A percentile compares a stretch with the other conserved stretches of the same genome.
Evolutionary conservation across 2,329 filamentous ascomycete genomes (phyloP).

Genomic region (Lomentospora prolificans): DNA sequence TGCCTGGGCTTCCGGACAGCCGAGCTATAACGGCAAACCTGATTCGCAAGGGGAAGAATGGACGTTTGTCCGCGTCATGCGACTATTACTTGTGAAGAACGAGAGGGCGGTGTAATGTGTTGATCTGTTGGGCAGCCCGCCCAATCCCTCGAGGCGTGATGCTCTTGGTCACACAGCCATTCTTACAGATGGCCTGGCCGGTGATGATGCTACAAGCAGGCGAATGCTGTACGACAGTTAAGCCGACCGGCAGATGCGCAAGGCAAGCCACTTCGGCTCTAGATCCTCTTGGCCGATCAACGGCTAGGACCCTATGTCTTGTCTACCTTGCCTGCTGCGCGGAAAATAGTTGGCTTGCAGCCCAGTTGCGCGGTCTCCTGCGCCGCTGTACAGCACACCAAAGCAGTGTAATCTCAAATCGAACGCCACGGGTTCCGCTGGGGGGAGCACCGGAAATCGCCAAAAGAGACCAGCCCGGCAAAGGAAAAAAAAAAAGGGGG

Average conservation of each 20-base stretch:
- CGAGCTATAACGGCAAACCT: background rate
- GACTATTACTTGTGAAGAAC: background rate
- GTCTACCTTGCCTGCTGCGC: background rate
- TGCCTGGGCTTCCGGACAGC: background rate
- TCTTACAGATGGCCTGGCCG: background rate
- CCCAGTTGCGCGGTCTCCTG: background rate
- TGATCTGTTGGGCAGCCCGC: background rate
- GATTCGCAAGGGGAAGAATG: background rate
- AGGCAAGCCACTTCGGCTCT: background rate
- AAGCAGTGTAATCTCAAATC: background rate
- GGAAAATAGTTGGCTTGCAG: constrained; percentile 1
- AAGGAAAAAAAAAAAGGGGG: background rate
- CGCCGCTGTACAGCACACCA: background rate
- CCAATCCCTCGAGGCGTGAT: background rate
- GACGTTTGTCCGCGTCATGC: background rate
- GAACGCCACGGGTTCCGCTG: background rate
- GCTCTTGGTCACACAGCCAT: background rate
- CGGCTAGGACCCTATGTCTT: background rate
- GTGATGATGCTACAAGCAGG: background rate
- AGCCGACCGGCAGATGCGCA: background rate
- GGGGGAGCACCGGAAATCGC: background rate
- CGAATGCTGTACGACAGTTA: background rate
- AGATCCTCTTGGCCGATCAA: background rate
- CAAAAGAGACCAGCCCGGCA: background rate
- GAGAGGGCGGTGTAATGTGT: too few species aligned